These are phyloP conservation scores for Annulohypoxylon moriforme DNA, from an alignment of 495 filamentous ascomycete species.

Conservation along the genomic window DNA sequence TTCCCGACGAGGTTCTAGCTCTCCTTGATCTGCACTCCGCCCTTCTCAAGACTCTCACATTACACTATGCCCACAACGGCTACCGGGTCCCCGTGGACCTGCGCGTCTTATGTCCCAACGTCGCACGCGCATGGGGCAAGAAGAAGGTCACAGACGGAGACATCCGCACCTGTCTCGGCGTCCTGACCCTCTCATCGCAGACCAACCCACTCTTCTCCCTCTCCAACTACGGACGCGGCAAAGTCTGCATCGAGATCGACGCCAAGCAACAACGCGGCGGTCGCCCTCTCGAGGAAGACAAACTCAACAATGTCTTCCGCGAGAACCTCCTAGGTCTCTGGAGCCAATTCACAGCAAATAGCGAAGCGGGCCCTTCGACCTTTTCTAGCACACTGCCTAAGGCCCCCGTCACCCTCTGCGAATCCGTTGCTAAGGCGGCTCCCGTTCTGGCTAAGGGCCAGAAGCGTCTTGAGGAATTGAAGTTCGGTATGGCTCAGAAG, in stretches of 20 bases:
- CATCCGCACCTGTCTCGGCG: constrained; percentile 65
- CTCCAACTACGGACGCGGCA: constrained; percentile 68
- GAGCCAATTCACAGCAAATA: constrained; percentile 48
- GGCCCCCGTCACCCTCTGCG: constrained; percentile 61
- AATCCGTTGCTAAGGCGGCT: constrained; percentile 57
- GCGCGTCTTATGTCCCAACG: constrained; percentile 62
- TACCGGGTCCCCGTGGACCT: constrained; percentile 68
- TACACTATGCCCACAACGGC: constrained; percentile 75
- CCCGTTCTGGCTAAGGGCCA: constrained; percentile 66
- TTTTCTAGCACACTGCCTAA: constrained; percentile 68
- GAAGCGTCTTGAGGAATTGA: constrained; percentile 70
- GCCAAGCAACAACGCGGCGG: constrained; percentile 29
- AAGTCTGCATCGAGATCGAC: constrained; percentile 59
- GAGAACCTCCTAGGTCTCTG: constrained; percentile 62
- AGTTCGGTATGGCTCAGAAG: constrained; percentile 60
- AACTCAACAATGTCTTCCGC: constrained; percentile 65
- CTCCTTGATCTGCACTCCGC: constrained; percentile 66
- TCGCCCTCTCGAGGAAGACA: constrained; percentile 66
- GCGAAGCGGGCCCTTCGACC: constrained; percentile 26
- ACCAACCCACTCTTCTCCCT: constrained; percentile 59
- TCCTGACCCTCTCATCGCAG: constrained; percentile 52
- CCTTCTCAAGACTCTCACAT: constrained; percentile 67
- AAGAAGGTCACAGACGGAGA: constrained; percentile 68
- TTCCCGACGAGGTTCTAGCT: constrained; percentile 66
- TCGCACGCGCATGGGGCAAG: constrained; percentile 71